Percentiles rank a stretch among this genome's conserved stretches.
Conservation (phyloP, 1,284 basidiomycete genomes). For the Sphaerobolus stellatus region DNA sequence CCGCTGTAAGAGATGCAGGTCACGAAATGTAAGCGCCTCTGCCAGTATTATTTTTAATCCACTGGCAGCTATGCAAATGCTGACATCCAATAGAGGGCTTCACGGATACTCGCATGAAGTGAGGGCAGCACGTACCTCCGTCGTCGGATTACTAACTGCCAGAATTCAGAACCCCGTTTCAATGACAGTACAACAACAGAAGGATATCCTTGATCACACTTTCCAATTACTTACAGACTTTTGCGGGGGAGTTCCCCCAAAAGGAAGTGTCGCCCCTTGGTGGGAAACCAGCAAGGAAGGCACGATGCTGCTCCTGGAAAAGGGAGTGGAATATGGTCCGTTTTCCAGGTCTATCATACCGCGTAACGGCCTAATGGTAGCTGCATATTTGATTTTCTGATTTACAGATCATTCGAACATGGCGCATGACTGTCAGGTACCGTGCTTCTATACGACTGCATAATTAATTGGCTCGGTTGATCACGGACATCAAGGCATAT, state of each 20-base stretch:
- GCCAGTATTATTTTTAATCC: neutral
- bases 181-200: constrained; percentile 67
- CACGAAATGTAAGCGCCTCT: constrained; percentile 60
- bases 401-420: constrained; percentile 64
- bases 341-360: too few relatives aligned
- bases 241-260: constrained; percentile 65
- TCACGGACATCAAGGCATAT: constrained; percentile 58
- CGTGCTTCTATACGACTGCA: constrained; percentile 12
- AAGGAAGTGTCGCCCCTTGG: constrained; percentile 72
- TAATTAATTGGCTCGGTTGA: constrained; percentile 11
- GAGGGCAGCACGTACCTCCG: neutral
- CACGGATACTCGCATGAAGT: constrained; percentile 77
- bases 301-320: constrained; percentile 65
- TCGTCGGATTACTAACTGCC: neutral
- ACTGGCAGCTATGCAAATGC: neutral
- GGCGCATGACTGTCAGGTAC: constrained; percentile 49
- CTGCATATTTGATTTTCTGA: neutral
- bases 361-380: neutral
- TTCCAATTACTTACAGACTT: constrained; percentile 67
- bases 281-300: constrained; percentile 77
- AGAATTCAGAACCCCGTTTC: constrained; percentile 58
- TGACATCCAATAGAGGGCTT: constrained; percentile 46
- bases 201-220: constrained; percentile 70
- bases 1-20: constrained; percentile 63
- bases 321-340: constrained; percentile 73